A percentile compares a stretch with the other conserved stretches of the same genome.
phyloP scores from a whole-genome alignment of 805 yeast species.

The Komagataella pastoris region DNA sequence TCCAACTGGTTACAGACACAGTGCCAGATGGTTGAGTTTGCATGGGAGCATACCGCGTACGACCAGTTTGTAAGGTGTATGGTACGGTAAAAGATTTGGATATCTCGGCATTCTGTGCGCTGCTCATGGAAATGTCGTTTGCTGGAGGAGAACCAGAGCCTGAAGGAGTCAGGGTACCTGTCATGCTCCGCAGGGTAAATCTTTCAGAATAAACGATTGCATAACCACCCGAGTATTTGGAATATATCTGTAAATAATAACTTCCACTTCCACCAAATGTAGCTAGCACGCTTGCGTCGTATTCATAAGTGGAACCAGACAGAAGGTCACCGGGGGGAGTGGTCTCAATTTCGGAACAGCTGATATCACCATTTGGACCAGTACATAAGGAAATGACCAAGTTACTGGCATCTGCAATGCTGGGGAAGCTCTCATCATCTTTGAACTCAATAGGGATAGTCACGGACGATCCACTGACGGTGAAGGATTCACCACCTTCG shows the following conservation, averaged over 20 bases:
- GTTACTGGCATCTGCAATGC: slow-evolving; percentile 24
- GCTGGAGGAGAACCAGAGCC: slow-evolving; percentile 34
- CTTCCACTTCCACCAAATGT: slow-evolving; percentile 45
- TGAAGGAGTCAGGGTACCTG: slow-evolving; percentile 42
- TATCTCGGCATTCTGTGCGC: slow-evolving; percentile 26
- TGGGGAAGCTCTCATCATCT: slow-evolving; percentile 37
- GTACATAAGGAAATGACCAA: slow-evolving; percentile 52
- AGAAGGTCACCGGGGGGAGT: slow-evolving; percentile 17
- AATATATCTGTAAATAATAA: slow-evolving; percentile 60
- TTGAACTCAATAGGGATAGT: slow-evolving; percentile 37
- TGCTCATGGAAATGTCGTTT: slow-evolving; percentile 18
- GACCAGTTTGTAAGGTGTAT: slow-evolving; percentile 70
- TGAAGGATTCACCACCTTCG: slow-evolving; percentile 20
- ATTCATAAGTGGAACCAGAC: slow-evolving; percentile 17
- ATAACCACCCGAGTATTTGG: slow-evolving; percentile 25
- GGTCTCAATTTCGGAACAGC: slow-evolving; percentile 21
- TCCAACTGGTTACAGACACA: slow-evolving; percentile 56
- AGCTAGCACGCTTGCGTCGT: slow-evolving; percentile 26
- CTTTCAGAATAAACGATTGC: slow-evolving; percentile 59
- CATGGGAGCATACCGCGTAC: slow-evolving; percentile 81
- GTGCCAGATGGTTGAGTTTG: slow-evolving; percentile 72
- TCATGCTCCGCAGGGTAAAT: slow-evolving; percentile 57
- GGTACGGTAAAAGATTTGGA: slow-evolving; percentile 50
- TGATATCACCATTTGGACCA: slow-evolving; percentile 42
- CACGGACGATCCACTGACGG: slow-evolving; percentile 24